These are phyloP conservation scores for Coemansia sp. DNA, from an alignment of 192 early-diverging fungal genomes.

Conservation along the genomic window DNA sequence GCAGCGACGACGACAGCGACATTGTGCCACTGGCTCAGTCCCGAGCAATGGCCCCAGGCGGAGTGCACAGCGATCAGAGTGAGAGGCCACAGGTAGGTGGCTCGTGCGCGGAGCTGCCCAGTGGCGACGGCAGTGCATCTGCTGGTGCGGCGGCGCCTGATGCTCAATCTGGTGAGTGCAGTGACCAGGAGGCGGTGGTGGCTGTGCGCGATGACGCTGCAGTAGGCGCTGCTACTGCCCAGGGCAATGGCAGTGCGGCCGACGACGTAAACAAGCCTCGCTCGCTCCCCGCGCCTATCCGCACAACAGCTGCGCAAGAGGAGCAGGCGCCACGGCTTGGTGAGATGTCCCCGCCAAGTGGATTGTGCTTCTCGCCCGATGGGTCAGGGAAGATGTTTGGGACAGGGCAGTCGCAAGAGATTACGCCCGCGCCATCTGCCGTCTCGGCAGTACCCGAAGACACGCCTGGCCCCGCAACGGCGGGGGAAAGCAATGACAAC, in stretches of 20 bases:
- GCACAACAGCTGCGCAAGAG: conserved; percentile 1
- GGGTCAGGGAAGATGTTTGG: conserved; percentile 2
- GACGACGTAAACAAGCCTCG: background rate
- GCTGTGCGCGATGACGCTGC: background rate
- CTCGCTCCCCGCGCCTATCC: background rate
- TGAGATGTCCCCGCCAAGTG: background rate
- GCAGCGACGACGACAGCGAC: conserved; percentile 37
- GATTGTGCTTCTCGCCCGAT: conserved; percentile 28
- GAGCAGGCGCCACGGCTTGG: background rate
- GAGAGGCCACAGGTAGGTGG: too few species aligned
- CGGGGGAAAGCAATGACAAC: conserved; percentile 9
- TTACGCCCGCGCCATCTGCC: too few species aligned
- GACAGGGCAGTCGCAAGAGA: background rate
- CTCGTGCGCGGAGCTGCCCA: background rate
- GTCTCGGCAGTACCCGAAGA: too few species aligned
- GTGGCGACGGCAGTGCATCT: background rate
- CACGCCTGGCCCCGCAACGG: too few species aligned
- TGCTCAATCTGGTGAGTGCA: background rate
- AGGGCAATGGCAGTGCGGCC: background rate
- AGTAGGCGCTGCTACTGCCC: background rate
- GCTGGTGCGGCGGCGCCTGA: background rate
- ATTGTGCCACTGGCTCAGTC: conserved; percentile 39
- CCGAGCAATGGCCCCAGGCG: conserved; percentile 14
- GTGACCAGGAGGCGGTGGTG: background rate
- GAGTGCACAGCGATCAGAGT: conserved; percentile 2